Evolutionary conservation across 2,329 filamentous ascomycete genomes (phyloP), one percentile per base, ranked within the genome.

Genomic region (Claviceps paspali): DNA sequence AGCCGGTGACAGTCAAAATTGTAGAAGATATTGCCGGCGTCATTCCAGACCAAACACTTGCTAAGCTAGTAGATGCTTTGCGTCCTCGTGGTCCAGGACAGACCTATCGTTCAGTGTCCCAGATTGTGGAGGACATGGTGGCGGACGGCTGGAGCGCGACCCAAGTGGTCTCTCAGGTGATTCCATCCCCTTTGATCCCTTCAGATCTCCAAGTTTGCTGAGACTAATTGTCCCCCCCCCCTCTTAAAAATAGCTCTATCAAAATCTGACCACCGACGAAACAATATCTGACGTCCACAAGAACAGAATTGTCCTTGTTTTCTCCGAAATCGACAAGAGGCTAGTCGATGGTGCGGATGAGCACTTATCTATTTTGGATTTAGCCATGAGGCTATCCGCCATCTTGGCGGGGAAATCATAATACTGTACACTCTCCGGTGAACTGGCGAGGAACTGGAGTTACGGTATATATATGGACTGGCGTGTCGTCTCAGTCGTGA

Each of bases 1-100:
- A 68, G 29, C 45, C 64, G 10, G 75, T 96, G 33, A 88, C 86
- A 0, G 70, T 87, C 27, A 75, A 74, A 48, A 83, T 76, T 36
- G 75, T 98, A 33, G 84, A 96, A 54, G 91, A 98, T 50, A 98
- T 98, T 54, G 88, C 91, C 1, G 91, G 92, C 38, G 85, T 96
- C 2, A 87, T 99, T 47, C 91, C 92, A 0, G 70, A 78, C 11
- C 49, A 56, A 9, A 83, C 85, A 2, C 75, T 98, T 35, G 70
- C 81, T 38, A 60, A 58, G 7, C 67, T 98, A 12, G 64, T 84
- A 10, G 62, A 74, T 41, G 81, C 85, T 14, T 82, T 96, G 63
- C 79, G 82, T 47, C 83, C 85, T 4, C 71, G 65, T 45, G 70
- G 70, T 18, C 67, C 68, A 27, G 70, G 70, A 1, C 67, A 72